Evolutionary conservation across 2,329 filamentous ascomycete genomes (phyloP).

Genomic region (Penicillium sp.): DNA sequence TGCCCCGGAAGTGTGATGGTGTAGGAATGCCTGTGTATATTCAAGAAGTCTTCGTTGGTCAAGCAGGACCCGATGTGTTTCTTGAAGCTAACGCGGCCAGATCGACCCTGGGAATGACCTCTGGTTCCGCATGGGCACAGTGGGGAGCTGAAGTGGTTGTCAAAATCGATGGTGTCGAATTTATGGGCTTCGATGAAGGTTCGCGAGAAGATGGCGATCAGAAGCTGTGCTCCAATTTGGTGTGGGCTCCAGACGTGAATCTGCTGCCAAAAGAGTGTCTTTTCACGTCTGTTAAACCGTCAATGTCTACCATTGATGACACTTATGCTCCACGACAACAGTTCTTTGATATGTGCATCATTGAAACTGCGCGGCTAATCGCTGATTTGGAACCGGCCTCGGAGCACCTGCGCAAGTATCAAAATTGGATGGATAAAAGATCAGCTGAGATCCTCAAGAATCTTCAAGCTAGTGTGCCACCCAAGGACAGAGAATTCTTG

Average conservation of each 20-base stretch:
- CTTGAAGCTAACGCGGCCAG: not conserved
- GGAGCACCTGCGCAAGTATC: constrained; percentile 3
- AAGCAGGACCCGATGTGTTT: not conserved
- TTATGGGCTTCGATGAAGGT: not conserved
- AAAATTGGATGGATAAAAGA: not conserved
- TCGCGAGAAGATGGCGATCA: not conserved
- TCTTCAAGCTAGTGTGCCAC: not conserved
- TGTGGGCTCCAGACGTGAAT: constrained; percentile 4
- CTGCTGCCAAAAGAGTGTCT: not conserved
- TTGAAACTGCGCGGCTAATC: constrained; percentile 2
- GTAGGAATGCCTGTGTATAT: constrained; percentile 17
- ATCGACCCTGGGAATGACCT: not conserved
- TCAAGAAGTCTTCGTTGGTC: constrained; percentile 9
- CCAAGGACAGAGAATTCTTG: not conserved
- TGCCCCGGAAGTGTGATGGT: not conserved
- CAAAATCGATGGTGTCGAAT: constrained; percentile 5
- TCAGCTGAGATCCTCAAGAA: not conserved
- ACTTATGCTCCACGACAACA: not conserved
- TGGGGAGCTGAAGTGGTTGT: not conserved
- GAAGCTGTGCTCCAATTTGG: constrained; percentile 1
- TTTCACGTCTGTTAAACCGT: not conserved
- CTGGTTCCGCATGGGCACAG: not conserved
- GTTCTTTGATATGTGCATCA: constrained; percentile 6
- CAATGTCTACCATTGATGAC: not conserved
- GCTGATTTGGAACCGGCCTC: constrained; percentile 1